Evolutionary conservation across 2,329 filamentous ascomycete species (phyloP), one percentile per base, ranked within the genome.

Genomic region (Neonectria faginata): DNA sequence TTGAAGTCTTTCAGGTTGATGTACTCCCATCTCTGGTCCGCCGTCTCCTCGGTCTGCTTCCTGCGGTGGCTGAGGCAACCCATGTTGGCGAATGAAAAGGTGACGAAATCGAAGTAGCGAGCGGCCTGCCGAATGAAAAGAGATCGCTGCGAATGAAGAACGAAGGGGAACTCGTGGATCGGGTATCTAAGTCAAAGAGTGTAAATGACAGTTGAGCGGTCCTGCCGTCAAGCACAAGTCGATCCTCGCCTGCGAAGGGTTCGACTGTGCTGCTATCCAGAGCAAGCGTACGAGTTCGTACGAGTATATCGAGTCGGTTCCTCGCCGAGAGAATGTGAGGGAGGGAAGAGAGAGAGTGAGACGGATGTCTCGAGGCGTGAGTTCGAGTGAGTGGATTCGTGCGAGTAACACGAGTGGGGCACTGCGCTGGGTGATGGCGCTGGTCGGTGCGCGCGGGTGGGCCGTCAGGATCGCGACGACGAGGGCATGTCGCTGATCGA

Each of bases 11-110:
- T 78, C 57, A 87, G 80, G 71, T 81, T 88, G 77, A 98, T 94
- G 78, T 94, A 97, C 75, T 94, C 92, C 95, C 95, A 98, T 84
- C 94, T 92, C 82, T 96, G 93, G 80, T 97, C 95, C 65, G 92
- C 89, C 67, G 88, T 85, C 67, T 95, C 86, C 67, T 91, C 85
- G 70, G 84, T 86, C 76, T 83, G 78, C 76, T 91, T 91, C 62
- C 83, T 83, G 56, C 85, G 81, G 70, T 89, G 86, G 68, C 88
- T 86, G 71, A 87, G 83, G 76, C 89, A 92, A 71, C 86, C 85
- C 91, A 94, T 93, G 54, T 75, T 86, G 77, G 33, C 60, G 65
- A 59, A 50, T 53, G 16, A 48, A 42, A 44, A 8, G 16, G 59
- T 47, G 53, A 44, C 31, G 54, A 53, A 42, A 53, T 54, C 36